Percentiles rank a stretch among this genome's conserved stretches.
phyloP scores from a whole-genome alignment of 2,329 filamentous ascomycete genomes.

The Talaromyces sp. region DNA sequence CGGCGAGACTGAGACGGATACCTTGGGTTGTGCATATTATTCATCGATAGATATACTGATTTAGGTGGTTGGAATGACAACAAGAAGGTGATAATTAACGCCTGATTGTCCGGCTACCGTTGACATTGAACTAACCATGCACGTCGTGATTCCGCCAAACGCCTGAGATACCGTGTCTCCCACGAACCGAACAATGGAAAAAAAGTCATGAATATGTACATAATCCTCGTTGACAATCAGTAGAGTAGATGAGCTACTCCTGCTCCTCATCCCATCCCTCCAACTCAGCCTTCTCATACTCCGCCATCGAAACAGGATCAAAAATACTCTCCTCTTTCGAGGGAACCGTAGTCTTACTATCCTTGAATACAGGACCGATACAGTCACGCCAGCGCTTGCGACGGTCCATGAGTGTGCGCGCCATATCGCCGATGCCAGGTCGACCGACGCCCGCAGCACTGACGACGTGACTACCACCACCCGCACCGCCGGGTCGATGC shows the following conservation, averaged over 20 bases:
- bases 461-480: conserved; percentile 61
- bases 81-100: neutral
- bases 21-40: conserved; percentile 46
- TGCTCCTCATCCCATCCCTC: conserved; percentile 79
- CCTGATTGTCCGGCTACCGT: neutral
- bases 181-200: neutral
- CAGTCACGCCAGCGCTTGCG: conserved; percentile 83
- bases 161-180: neutral
- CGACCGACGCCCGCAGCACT: conserved; percentile 44
- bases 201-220: conserved; percentile 6
- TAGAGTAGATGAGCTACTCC: conserved; percentile 46
- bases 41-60: conserved; percentile 35
- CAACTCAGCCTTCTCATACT: conserved; percentile 69
- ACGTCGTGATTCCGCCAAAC: neutral
- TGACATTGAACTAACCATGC: neutral
- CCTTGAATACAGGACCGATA: conserved; percentile 86
- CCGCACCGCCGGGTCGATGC: conserved; percentile 60
- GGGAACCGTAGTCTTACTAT: conserved; percentile 73
- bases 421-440: conserved; percentile 78
- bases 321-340: conserved; percentile 69
- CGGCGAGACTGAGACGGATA: conserved; percentile 40
- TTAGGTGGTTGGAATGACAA: neutral
- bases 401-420: conserved; percentile 88
- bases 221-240: neutral
- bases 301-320: conserved; percentile 66